Evolutionary conservation across 78 protist genomes (phyloP).

Genomic region (Speleostelium caveatum): DNA sequence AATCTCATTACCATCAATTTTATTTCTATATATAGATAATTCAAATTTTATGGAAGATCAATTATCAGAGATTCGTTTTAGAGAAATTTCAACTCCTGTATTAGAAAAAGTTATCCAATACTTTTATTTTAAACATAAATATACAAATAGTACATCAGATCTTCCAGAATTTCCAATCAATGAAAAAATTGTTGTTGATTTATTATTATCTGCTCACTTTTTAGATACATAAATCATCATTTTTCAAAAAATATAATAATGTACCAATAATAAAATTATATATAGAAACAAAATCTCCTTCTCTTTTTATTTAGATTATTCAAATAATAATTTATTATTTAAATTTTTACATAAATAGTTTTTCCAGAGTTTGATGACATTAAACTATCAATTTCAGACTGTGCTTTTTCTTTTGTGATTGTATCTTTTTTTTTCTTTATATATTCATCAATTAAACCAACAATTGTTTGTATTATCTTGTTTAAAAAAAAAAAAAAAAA

Average conservation of each 20-base stretch:
- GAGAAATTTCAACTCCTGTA: conserved; percentile 85
- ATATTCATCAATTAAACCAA: conserved; percentile 13
- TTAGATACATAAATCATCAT: conserved; percentile 85
- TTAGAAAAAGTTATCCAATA: conserved; percentile 87
- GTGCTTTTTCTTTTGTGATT: too few species aligned
- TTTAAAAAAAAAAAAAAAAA: too few species aligned
- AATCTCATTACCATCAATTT: too few species aligned
- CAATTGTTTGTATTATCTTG: conserved; percentile 45
- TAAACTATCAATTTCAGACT: too few species aligned
- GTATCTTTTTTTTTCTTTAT: conserved; percentile 4
- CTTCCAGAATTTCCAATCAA: conserved; percentile 90
- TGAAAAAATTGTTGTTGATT: conserved; percentile 88
- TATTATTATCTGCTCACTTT: conserved; percentile 90
- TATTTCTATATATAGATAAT: neutral
- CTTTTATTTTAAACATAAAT: conserved; percentile 86
- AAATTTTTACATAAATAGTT: too few species aligned
- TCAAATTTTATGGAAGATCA: conserved; percentile 86
- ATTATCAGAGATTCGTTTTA: conserved; percentile 73
- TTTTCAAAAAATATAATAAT: too few species aligned
- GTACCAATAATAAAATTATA: too few species aligned
- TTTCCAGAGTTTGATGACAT: too few species aligned
- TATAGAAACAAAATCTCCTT: too few species aligned
- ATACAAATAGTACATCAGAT: conserved; percentile 81
- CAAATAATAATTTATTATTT: too few species aligned
- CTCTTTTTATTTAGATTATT: too few species aligned